Evolutionary conservation across 73 alveolate genomes (phyloP).

Genomic region (Durusdinium trenchii): DNA sequence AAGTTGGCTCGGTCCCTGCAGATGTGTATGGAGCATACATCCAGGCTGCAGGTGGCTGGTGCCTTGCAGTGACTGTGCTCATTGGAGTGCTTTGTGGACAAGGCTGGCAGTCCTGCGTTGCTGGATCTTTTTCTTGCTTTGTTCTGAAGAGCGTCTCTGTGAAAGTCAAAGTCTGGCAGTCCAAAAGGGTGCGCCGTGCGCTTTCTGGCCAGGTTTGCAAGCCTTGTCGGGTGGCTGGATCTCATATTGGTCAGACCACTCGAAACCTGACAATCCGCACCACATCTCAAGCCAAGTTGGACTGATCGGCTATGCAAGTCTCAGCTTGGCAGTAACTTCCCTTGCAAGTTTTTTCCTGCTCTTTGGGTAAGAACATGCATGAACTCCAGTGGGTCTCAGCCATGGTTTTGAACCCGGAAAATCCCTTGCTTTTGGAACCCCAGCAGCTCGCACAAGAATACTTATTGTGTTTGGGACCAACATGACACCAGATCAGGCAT

Average conservation of each 20-base stretch:
- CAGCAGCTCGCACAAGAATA: neutral
- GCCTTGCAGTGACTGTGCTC: constrained; percentile 28
- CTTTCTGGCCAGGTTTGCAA: constrained; percentile 5
- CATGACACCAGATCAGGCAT: neutral
- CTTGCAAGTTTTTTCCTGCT: neutral
- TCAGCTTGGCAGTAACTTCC: constrained; percentile 23
- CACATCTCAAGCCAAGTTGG: constrained; percentile 35
- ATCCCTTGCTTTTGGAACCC: neutral
- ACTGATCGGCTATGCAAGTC: constrained; percentile 20
- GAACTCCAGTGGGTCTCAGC: neutral
- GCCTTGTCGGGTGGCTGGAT: constrained; percentile 68
- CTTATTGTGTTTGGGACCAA: neutral
- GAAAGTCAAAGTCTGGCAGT: no score
- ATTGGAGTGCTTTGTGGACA: constrained; percentile 29
- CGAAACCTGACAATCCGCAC: neutral
- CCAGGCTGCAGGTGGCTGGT: constrained; percentile 64
- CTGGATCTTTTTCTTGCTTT: no score
- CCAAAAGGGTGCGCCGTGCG: neutral
- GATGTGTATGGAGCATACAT: constrained; percentile 82
- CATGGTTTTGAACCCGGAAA: neutral
- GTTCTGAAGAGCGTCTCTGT: no score
- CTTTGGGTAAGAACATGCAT: neutral
- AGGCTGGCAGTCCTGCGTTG: neutral
- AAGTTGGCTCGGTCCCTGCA: constrained; percentile 55
- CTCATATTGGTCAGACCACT: constrained; percentile 73